Evolutionary conservation across 1,284 basidiomycete genomes (phyloP), one percentile per base, ranked within the genome.

Genomic region (Ustilago hordei): DNA sequence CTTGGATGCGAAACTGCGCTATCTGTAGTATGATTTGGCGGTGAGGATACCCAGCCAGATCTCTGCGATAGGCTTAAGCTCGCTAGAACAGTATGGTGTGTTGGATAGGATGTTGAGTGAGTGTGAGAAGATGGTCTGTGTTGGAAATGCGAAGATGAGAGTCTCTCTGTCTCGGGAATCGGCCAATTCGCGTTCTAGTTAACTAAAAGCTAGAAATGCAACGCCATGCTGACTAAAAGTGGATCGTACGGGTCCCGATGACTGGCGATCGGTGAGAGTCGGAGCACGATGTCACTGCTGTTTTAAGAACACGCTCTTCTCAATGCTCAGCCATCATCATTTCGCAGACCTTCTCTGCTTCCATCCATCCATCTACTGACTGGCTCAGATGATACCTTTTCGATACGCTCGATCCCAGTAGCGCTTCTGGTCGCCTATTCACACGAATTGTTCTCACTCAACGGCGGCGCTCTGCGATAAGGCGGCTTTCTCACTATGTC

Each of bases 401-500:
- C 36, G 19, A 47, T 38, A 56, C 8, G 34, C 32, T 7, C n/a
- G 3, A 4, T 32, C 32, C 15, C 32, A 47, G 12, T 4, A 13
- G 34, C 12, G 17, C 17, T 15, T 17, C 13, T 17, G 6, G 1
- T 41, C 7, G 2, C 15, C 17, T 12, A 15, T 15, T 41, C 15
- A 1, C 39, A 41, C 13, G 6, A 17, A 43, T 17, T 43, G 39
- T 17, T 28, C 23, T 28, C 23, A 28, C 23, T 28, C 3, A 28
- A 28, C 3, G 23, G 23, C 23, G 23, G 23, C 23, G 23, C 23
- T 28, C 23, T 28, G 23, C 13, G 15, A 15, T n/a, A 11, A 43
- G 39, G 23, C 17, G 38, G 45, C 38, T 36, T 15, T 13, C 13
- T 17, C 55, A 64, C 4, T 52, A 78, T 78, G 76, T 78, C 76